These are phyloP conservation scores for Corymbia citriodora DNA, from an alignment of 441 rosid species.

Conservation along the genomic window DNA sequence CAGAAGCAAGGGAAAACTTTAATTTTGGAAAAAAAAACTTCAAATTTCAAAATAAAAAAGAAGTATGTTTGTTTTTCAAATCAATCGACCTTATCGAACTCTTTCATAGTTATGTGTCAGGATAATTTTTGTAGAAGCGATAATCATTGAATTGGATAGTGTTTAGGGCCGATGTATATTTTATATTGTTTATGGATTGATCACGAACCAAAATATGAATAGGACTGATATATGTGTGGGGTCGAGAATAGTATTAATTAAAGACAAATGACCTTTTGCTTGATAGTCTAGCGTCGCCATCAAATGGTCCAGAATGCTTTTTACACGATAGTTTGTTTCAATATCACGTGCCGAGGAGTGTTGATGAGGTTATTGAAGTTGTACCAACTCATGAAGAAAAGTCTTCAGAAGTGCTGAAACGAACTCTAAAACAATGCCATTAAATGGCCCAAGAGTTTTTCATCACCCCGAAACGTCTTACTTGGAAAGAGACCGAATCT, in stretches of 20 bases:
- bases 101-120: accelerated
- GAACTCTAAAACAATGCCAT: background rate
- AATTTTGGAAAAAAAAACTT: background rate
- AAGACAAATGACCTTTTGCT: background rate
- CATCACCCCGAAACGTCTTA: background rate
- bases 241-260: background rate
- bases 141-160: too few relatives aligned
- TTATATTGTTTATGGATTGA: too few relatives aligned
- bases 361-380: background rate
- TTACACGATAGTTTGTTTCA: background rate
- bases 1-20: background rate
- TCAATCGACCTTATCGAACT: background rate
- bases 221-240: background rate
- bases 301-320: background rate
- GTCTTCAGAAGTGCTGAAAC: background rate
- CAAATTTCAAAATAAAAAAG: background rate
- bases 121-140: background rate
- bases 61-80: background rate
- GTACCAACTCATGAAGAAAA: background rate
- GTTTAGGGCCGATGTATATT: too few relatives aligned
- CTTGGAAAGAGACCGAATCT: background rate
- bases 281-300: background rate
- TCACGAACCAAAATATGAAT: accelerated
- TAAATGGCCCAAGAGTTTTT: background rate
- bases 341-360: background rate